Base-by-base conservation (phyloP, 352 stramenopile species). In the Pythium graminicola region DNA sequence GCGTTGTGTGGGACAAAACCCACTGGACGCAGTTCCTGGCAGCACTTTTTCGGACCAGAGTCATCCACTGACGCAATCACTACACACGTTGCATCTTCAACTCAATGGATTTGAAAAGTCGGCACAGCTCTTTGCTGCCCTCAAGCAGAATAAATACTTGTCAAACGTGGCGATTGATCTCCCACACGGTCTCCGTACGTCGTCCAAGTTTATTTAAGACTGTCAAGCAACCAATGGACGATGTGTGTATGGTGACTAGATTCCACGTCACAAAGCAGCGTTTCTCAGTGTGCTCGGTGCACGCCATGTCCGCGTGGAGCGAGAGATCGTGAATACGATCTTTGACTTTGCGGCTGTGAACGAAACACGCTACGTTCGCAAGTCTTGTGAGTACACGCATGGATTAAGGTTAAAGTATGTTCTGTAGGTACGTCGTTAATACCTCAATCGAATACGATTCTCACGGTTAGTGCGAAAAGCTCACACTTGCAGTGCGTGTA, bases 1-100 rank as follows among this genome's bases (percentile, higher is more conserved):
- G 3, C 24, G 42, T 49, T 3, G 38, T 19, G 22, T 49, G 42
- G 42, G 20, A 33, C 41, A 14, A 31, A 5, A 22, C 6, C 41
- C 23, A 48, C 24, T 48, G 41, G 41, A 20, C 41, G 7, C 6
- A 11, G 24, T 48, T 48, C 24, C 19, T 11, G 16, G 41, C 22
- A 5, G 41, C 23, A 27, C 26, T n/a, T n/a, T 49, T 10, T 14
- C 26, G 13, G 42, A 49, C 16, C 16, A 13, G 24, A 24, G 26
- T 13, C 42, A 49, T 27, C 42, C 27, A 6, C 42, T 49, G 14
- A 26, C 42, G 13, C 42, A 49, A 17, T 49, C 42, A 27, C 3
- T 49, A 14, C 27, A 49, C 27, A 49, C 42, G 26, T 17, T 49
- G 10, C 42, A 49, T 27, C 26, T 49, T 14, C 35, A 49, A 19